phyloP scores from a whole-genome alignment of 2,329 filamentous ascomycete species.

The Alternaria infectoria region DNA sequence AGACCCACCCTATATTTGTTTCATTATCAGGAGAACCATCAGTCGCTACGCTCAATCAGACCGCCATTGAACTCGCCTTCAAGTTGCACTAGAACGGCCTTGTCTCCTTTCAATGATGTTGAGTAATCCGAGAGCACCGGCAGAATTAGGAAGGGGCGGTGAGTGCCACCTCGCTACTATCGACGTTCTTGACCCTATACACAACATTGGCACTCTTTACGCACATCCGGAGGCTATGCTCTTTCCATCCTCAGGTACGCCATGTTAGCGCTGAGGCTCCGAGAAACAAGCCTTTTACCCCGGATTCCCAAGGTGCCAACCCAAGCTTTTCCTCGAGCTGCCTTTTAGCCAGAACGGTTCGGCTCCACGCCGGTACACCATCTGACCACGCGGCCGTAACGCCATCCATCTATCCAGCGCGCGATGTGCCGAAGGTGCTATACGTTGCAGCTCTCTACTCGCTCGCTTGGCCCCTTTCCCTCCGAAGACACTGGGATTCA shows the following conservation, averaged over 20 bases:
- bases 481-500: slow-evolving; percentile 21
- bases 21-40: background rate
- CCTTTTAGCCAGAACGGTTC: slow-evolving; percentile 31
- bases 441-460: slow-evolving; percentile 18
- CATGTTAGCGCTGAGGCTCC: slow-evolving; percentile 5
- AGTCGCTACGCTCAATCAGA: background rate
- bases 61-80: background rate
- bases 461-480: slow-evolving; percentile 25
- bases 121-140: background rate
- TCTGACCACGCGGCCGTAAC: slow-evolving; percentile 16
- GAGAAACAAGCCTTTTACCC: slow-evolving; percentile 17
- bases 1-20: slow-evolving; percentile 1
- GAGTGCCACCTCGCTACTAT: background rate
- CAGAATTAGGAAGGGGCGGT: background rate
- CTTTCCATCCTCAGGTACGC: background rate
- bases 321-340: slow-evolving; percentile 7
- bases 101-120: background rate
- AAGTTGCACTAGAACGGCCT: background rate
- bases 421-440: slow-evolving; percentile 13
- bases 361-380: slow-evolving; percentile 13
- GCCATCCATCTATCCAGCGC: slow-evolving; percentile 8
- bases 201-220: slow-evolving; percentile 4
- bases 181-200: background rate
- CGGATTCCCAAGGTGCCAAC: slow-evolving; percentile 14
- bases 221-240: slow-evolving; percentile 1